These are phyloP conservation scores for Metschnikowia amazonensis DNA, from an alignment of 805 yeast genomes.

Conservation along the genomic window DNA sequence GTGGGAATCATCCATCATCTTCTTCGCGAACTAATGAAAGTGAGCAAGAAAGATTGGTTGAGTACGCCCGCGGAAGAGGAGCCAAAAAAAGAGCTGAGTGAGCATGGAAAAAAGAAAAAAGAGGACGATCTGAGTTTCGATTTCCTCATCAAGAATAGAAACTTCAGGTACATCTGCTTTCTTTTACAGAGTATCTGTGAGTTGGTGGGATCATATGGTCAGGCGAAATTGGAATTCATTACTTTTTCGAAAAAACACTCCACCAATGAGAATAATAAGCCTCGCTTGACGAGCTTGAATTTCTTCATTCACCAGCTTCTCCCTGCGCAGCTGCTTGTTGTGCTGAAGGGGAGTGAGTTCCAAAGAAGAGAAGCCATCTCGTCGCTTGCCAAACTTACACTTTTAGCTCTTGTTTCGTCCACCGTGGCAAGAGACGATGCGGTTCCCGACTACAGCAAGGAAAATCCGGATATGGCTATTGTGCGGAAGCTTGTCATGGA, in stretches of 20 bases:
- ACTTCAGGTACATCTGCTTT: slow-evolving; percentile 65
- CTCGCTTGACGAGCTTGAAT: slow-evolving; percentile 73
- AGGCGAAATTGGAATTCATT: slow-evolving; percentile 76
- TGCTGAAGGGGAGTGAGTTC: slow-evolving; percentile 35
- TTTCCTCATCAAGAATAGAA: slow-evolving; percentile 43
- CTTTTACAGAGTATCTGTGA: slow-evolving; percentile 67
- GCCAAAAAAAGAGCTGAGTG: neutral
- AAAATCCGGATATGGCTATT: slow-evolving; percentile 67
- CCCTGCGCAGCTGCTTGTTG: slow-evolving; percentile 46
- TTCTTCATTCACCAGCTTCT: slow-evolving; percentile 72
- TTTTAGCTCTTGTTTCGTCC: slow-evolving; percentile 61
- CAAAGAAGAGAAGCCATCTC: slow-evolving; percentile 56
- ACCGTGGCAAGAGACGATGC: slow-evolving; percentile 49
- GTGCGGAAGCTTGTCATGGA: slow-evolving; percentile 74
- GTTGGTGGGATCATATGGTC: slow-evolving; percentile 70
- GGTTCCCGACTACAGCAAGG: slow-evolving; percentile 43
- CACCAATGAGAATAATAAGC: slow-evolving; percentile 46
- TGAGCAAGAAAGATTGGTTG: slow-evolving; percentile 37
- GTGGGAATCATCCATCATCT: slow-evolving; percentile 64
- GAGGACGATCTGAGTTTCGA: slow-evolving; percentile 14
- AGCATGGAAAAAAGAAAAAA: slow-evolving; percentile 5
- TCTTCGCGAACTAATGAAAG: slow-evolving; percentile 59
- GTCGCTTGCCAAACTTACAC: slow-evolving; percentile 55
- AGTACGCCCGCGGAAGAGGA: slow-evolving; percentile 20
- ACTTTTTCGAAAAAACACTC: slow-evolving; percentile 62